These are phyloP conservation scores for Xerocomellus intermedius DNA, from an alignment of 768 basidiomycete species.

Conservation along the genomic window DNA sequence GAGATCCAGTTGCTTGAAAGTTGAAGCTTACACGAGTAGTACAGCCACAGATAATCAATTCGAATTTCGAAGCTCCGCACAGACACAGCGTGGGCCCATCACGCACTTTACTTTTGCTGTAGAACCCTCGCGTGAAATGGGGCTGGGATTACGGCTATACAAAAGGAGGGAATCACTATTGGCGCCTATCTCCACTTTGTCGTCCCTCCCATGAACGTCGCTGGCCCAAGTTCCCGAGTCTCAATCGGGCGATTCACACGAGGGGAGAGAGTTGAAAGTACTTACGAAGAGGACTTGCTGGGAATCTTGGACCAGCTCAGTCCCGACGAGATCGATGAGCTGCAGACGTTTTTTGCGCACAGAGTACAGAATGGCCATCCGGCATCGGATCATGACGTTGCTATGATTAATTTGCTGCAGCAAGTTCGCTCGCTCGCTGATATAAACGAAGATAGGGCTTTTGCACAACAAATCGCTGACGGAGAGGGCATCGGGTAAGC, in stretches of 20 bases:
- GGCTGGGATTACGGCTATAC: too few species aligned
- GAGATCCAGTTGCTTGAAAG: too few species aligned
- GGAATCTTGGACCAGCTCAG: conserved; percentile 20
- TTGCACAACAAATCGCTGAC: conserved; percentile 21
- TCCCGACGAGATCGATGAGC: conserved; percentile 20
- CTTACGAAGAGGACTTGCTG: conserved; percentile 27
- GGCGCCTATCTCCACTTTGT: not conserved
- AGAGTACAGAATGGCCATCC: not conserved
- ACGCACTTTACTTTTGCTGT: too few species aligned
- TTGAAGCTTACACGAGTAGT: too few species aligned
- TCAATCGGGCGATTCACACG: not conserved
- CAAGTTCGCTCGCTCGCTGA: conserved; percentile 19
- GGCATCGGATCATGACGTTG: conserved; percentile 24
- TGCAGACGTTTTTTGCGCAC: conserved; percentile 8
- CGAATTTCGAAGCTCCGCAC: too few species aligned
- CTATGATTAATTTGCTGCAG: conserved; percentile 23
- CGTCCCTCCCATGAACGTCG: conserved; percentile 21
- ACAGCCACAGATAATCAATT: too few species aligned
- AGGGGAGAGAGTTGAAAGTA: conserved; percentile 17
- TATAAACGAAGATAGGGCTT: conserved; percentile 20
- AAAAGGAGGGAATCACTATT: too few species aligned
- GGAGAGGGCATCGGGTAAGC: conserved; percentile 5
- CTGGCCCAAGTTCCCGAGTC: conserved; percentile 24
- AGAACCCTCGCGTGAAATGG: too few species aligned
- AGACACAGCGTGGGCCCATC: too few species aligned